Base-by-base conservation (phyloP, 345 rosid genomes). In the Lepidium africanum region DNA sequence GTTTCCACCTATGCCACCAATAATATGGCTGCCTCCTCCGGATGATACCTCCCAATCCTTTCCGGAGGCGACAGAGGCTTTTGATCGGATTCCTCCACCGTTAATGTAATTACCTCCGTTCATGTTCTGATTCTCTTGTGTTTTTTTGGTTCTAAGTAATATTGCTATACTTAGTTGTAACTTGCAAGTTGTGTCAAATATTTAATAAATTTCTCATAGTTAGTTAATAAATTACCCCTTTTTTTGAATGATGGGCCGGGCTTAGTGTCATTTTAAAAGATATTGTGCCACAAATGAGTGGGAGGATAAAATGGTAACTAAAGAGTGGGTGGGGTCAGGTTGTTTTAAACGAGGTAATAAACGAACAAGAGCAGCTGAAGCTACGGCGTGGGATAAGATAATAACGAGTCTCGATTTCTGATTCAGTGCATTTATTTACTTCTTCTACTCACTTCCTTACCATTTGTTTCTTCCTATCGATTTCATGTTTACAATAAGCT, bases 1-100 rank as follows among this genome's bases (percentile, higher is more conserved):
- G 13, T 74, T 74, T 41, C 74, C 78, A 48, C 74, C 78, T 13
- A 61, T 67, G 72, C 78, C 78, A 46, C 78, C 78, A 19, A 62
- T 68, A 62, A 9, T 4, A 5, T 67, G 70, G 73, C 12, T 68
- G 51, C 78, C 78, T 52, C 74, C 78, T 37, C 70, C 65, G 12
- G 65, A 52, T 43, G 68, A 52, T 67, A 57, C 73, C 5, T 53
- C 23, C n/a, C 14, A 32, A 8, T 13, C n/a, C 4, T 66, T 50
- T 9, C 14, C 54, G 11, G 9, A 36, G 3, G 15, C 14, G 16
- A 2, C 17, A 10, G 77, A 49, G 8, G 19, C 14, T 8, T 57
- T 51, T 50, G 51, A 59, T 67, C 55, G 52, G 35, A 13, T 15
- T 5, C 30, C 51, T 13, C 58, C 68, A 16, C 46, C 12, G 55